These are phyloP conservation scores for Colletotrichum coccodes DNA, from an alignment of 2,329 filamentous ascomycete genomes.

Conservation along the genomic window DNA sequence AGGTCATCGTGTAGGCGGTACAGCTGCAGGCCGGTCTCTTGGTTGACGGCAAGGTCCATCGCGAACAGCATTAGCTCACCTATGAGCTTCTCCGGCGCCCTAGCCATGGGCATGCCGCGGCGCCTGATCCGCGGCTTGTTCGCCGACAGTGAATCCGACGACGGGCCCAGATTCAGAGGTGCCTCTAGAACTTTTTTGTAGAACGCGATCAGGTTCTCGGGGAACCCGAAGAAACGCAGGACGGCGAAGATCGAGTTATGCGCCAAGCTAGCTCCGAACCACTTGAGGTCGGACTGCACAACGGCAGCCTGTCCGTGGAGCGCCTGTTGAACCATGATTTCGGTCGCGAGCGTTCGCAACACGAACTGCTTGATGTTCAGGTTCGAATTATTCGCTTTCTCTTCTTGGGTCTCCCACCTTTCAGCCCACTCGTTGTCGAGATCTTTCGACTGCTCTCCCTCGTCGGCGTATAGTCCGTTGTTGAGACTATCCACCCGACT, in stretches of 20 bases:
- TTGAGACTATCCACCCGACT: background rate
- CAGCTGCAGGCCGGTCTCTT: conserved; percentile 63
- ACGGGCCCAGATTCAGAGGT: conserved; percentile 61
- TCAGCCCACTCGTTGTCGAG: conserved; percentile 28
- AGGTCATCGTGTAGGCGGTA: conserved; percentile 68
- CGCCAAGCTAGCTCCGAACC: conserved; percentile 54
- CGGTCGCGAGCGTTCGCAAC: conserved; percentile 58
- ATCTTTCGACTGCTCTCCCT: conserved; percentile 15
- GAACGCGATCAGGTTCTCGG: conserved; percentile 65
- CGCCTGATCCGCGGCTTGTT: conserved; percentile 55
- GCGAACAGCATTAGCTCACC: conserved; percentile 71
- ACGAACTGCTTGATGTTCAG: conserved; percentile 58
- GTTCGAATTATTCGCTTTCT: conserved; percentile 33
- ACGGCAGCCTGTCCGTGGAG: conserved; percentile 57
- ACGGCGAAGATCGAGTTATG: conserved; percentile 69
- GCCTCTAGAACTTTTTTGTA: conserved; percentile 68
- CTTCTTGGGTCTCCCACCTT: background rate
- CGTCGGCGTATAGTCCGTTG: background rate
- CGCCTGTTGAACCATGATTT: conserved; percentile 55
- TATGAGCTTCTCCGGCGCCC: conserved; percentile 67
- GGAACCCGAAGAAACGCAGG: conserved; percentile 68
- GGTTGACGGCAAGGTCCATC: conserved; percentile 73
- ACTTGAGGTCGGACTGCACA: conserved; percentile 57
- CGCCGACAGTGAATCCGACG: conserved; percentile 57
- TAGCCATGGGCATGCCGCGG: conserved; percentile 68